A percentile compares a stretch with the other conserved stretches of the same genome.
Conservation (phyloP, 2,329 filamentous ascomycete genomes). For the Apiospora phragmitis region DNA sequence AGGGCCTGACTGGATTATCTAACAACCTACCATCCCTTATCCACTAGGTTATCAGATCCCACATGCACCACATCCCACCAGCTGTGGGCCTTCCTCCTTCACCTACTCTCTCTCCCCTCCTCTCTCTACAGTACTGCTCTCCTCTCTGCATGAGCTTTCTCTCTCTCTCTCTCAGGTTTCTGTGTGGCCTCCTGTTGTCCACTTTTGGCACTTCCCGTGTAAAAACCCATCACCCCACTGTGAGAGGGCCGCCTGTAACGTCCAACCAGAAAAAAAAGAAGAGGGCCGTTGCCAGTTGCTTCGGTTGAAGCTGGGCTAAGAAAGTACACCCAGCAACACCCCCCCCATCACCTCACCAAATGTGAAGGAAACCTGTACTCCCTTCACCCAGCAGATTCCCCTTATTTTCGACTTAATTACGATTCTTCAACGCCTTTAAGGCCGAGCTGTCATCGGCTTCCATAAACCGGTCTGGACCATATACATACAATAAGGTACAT, state of each 20-base stretch:
- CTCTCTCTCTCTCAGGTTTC: background rate
- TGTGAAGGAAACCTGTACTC: background rate
- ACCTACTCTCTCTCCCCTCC: background rate
- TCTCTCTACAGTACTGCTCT: background rate
- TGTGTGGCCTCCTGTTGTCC: background rate
- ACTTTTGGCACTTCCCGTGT: background rate
- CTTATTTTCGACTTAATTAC: background rate
- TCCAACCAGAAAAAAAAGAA: conserved; percentile 8
- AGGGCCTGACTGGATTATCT: background rate
- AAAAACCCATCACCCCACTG: conserved; percentile 1
- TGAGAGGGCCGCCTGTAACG: background rate
- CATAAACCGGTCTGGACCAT: background rate
- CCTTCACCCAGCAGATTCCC: background rate
- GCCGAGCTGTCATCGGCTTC: background rate
- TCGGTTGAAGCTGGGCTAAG: background rate
- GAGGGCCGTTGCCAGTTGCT: background rate
- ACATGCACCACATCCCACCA: conserved; percentile 7
- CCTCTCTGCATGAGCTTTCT: background rate
- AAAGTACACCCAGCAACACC: background rate
- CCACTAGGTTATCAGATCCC: conserved; percentile 5
- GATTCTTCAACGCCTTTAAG: background rate
- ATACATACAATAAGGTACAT: background rate
- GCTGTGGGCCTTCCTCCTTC: background rate
- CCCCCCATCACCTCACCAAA: background rate
- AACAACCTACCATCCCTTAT: background rate